A percentile compares a stretch with the other conserved stretches of the same genome.
Conservation (phyloP, 306 rosid species). For the Abrus pulchellus region DNA sequence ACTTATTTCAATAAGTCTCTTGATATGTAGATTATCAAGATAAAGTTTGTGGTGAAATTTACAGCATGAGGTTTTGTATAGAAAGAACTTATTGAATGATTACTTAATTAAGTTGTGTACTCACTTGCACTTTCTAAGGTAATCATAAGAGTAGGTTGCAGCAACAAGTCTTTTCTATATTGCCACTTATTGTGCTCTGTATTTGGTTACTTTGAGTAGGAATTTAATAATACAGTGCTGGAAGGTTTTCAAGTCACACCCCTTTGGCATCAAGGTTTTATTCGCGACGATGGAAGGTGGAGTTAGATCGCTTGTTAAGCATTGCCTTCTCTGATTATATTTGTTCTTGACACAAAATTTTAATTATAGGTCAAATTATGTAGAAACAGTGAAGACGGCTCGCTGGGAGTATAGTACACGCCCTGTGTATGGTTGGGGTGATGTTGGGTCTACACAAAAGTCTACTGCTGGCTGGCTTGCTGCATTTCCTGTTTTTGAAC, state of each 20-base stretch:
- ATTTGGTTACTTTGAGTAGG: slow-evolving; percentile 59
- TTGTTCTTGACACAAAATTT: slow-evolving; percentile 44
- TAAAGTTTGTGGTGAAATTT: too few relatives aligned
- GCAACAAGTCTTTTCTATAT: slow-evolving; percentile 6
- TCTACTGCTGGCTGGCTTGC: slow-evolving; percentile 99
- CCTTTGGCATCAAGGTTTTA: slow-evolving; percentile 91
- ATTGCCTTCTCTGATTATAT: slow-evolving; percentile 33
- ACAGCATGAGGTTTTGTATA: too few relatives aligned
- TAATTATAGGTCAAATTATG: slow-evolving; percentile 77
- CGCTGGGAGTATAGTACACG: slow-evolving; percentile 94
- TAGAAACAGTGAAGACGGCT: slow-evolving; percentile 80
- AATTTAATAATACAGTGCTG: slow-evolving; percentile 72
- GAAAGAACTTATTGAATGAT: too few relatives aligned
- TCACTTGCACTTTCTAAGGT: too few relatives aligned
- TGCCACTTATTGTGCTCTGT: not conserved
- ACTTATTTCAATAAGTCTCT: too few relatives aligned
- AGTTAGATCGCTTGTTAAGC: slow-evolving; percentile 22
- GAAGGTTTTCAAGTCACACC: slow-evolving; percentile 99
- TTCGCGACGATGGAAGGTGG: slow-evolving; percentile 94
- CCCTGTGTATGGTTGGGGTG: slow-evolving; percentile 96
- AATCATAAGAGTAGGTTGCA: not conserved
- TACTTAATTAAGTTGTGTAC: too few relatives aligned
- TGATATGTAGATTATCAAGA: too few relatives aligned
- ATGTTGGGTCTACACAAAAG: slow-evolving; percentile 84
- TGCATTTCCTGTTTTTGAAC: slow-evolving; percentile 98